These are phyloP conservation scores for Phtheirospermum japonicum DNA, from an alignment of 257 asterid species.

Conservation along the genomic window DNA sequence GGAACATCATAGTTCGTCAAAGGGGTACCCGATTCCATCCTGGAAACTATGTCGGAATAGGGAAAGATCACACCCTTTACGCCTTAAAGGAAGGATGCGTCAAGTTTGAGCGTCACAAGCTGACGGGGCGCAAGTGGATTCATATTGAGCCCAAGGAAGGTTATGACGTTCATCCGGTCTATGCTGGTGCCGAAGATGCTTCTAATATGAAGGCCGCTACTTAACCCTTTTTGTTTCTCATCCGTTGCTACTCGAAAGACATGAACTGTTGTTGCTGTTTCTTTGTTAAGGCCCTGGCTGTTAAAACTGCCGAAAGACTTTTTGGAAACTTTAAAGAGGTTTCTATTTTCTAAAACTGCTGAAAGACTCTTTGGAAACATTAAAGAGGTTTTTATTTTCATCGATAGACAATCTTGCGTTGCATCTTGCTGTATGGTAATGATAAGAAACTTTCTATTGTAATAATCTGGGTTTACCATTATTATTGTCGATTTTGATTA, in stretches of 20 bases:
- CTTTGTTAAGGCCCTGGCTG: constrained; percentile 5
- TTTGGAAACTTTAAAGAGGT: too few species aligned
- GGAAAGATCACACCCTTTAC: constrained; percentile 85
- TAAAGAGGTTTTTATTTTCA: too few species aligned
- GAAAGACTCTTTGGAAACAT: background rate
- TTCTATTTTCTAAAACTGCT: background rate
- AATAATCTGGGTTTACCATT: background rate
- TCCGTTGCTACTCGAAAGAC: background rate
- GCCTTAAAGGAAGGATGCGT: constrained; percentile 85
- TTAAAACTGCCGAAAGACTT: background rate
- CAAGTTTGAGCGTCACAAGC: constrained; percentile 72
- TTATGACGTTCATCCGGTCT: constrained; percentile 67
- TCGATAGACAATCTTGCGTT: background rate
- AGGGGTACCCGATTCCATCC: constrained; percentile 96
- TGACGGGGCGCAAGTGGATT: constrained; percentile 90
- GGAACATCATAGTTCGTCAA: constrained; percentile 90
- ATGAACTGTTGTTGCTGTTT: background rate
- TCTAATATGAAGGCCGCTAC: constrained; percentile 46
- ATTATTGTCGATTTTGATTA: too few species aligned
- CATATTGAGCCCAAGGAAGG: constrained; percentile 93
- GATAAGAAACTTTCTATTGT: background rate
- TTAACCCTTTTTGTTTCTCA: constrained; percentile 23
- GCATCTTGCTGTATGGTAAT: background rate
- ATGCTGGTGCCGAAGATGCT: constrained; percentile 38
- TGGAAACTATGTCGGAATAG: constrained; percentile 79